Evolutionary conservation across 805 yeast genomes (phyloP).

Genomic region (Scheffersomyces stipitis): DNA sequence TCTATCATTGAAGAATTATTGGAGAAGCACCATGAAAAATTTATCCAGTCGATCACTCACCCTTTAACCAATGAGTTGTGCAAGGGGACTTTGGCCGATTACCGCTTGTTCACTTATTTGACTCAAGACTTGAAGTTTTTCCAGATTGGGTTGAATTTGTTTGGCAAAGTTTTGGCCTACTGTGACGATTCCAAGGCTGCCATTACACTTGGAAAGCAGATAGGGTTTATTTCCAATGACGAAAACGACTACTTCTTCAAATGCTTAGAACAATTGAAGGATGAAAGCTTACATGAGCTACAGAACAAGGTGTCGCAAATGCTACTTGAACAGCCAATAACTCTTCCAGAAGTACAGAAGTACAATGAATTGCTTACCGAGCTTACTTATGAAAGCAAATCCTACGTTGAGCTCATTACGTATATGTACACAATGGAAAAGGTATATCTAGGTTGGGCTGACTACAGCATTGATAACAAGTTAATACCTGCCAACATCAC

Average conservation of each 20-base stretch:
- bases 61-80: conserved; percentile 46
- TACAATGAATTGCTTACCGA: conserved; percentile 37
- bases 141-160: conserved; percentile 39
- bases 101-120: conserved; percentile 43
- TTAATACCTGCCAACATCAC: conserved; percentile 26
- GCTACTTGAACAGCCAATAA: conserved; percentile 12
- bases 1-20: conserved; percentile 19
- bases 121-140: conserved; percentile 52
- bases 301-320: conserved; percentile 17
- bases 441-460: conserved; percentile 55
- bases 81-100: conserved; percentile 43
- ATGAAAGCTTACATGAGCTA: conserved; percentile 16
- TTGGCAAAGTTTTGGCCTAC: conserved; percentile 44
- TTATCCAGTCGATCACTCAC: conserved; percentile 35
- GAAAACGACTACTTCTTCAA: conserved; percentile 48
- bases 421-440: conserved; percentile 48
- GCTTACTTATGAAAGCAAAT: conserved; percentile 22
- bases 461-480: conserved; percentile 21
- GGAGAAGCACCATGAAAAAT: conserved; percentile 18
- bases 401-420: conserved; percentile 45
- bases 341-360: conserved; percentile 33
- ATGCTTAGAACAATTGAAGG: conserved; percentile 22
- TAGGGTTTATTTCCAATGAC: conserved; percentile 49
- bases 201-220: conserved; percentile 46
- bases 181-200: conserved; percentile 41